Percentiles rank a stretch among this genome's conserved stretches.
phyloP scores from a whole-genome alignment of 2,329 filamentous ascomycete species.

The Alternaria sp. region DNA sequence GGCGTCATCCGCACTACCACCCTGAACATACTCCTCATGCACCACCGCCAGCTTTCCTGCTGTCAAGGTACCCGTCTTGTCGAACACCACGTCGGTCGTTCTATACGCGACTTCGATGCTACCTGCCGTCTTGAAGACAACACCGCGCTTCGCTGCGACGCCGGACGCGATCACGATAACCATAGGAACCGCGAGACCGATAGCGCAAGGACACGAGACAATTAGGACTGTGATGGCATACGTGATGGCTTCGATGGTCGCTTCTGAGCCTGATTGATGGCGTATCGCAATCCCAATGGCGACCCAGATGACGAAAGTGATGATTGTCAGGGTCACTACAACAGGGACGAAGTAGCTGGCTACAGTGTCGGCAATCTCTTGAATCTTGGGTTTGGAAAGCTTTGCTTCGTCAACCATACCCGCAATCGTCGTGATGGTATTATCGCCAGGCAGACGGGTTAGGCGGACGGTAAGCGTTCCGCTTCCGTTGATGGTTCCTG shows the following conservation, averaged over 20 bases:
- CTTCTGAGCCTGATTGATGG: constrained; percentile 53
- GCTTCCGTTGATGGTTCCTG: constrained; percentile 68
- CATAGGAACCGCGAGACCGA: constrained; percentile 80
- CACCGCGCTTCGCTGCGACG: constrained; percentile 68
- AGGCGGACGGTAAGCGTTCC: constrained; percentile 62
- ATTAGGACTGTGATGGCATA: constrained; percentile 77
- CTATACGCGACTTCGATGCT: constrained; percentile 70
- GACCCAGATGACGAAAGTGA: constrained; percentile 73
- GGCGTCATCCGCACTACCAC: constrained; percentile 3
- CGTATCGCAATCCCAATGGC: constrained; percentile 61
- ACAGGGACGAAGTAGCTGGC: constrained; percentile 75
- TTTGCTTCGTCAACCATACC: constrained; percentile 76
- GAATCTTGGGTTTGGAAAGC: constrained; percentile 72
- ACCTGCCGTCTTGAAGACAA: constrained; percentile 75
- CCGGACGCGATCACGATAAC: constrained; percentile 78
- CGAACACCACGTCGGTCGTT: constrained; percentile 74
- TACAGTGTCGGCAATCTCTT: constrained; percentile 73
- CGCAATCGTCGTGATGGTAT: constrained; percentile 75
- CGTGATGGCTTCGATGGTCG: constrained; percentile 70
- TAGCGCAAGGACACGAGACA: constrained; percentile 82
- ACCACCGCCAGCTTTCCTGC: constrained; percentile 60
- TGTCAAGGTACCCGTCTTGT: constrained; percentile 83
- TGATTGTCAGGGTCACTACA: constrained; percentile 65
- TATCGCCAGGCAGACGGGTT: constrained; percentile 71
- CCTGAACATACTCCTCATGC: constrained; percentile 33